Evolutionary conservation across 345 rosid species (phyloP).

Genomic region (Eucalyptus tenuipes): DNA sequence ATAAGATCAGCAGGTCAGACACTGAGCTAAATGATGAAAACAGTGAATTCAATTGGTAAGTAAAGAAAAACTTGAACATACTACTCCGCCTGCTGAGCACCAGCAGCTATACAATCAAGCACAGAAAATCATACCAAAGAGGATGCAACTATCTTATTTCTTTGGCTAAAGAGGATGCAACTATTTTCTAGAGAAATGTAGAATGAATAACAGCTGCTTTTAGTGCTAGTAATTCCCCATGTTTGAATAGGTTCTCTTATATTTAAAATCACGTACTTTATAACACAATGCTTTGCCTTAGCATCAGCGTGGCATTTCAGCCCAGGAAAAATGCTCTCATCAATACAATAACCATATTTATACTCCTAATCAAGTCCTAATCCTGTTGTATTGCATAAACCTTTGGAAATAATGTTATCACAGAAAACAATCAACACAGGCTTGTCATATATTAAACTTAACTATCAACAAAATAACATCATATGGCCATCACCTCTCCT

Average conservation of each 20-base stretch:
- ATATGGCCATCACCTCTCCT: slow-evolving; percentile 50
- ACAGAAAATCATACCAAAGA: neutral
- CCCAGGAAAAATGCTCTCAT: neutral
- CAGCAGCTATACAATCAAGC: neutral
- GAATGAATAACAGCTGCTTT: neutral
- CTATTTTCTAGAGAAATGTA: neutral
- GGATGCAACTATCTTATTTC: neutral
- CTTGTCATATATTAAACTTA: neutral
- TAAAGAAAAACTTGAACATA: neutral
- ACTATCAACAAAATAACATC: neutral
- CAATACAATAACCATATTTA: neutral
- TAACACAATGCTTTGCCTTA: neutral
- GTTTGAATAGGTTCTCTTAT: neutral
- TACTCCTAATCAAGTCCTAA: neutral
- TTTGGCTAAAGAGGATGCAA: neutral
- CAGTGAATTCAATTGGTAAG: neutral
- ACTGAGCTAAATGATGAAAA: neutral
- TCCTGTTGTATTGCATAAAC: neutral
- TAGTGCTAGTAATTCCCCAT: neutral
- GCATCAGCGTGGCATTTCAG: neutral
- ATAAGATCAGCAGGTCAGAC: neutral
- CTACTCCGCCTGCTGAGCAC: neutral
- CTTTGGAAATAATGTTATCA: neutral
- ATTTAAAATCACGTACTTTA: neutral
- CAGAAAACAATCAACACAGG: neutral